A percentile compares a stretch with the other conserved stretches of the same genome.
Evolutionary conservation across 2,329 filamentous ascomycete genomes (phyloP).

Genomic region (Penicillium polonicum): DNA sequence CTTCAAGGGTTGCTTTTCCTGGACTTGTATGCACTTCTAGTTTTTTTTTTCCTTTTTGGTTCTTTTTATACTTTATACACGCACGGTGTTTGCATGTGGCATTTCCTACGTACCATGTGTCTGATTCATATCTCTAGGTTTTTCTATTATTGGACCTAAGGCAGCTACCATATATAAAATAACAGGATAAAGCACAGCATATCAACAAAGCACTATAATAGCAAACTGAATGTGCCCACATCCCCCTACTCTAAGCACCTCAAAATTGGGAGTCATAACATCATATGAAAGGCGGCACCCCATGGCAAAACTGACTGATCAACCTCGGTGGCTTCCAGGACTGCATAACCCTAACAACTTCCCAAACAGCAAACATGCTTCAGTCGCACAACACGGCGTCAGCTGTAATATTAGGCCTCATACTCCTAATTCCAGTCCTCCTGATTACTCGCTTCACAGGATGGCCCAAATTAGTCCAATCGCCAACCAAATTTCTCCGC

Average conservation of each 20-base stretch:
- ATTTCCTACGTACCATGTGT: neutral
- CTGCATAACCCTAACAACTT: neutral
- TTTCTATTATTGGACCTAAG: neutral
- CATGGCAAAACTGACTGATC: neutral
- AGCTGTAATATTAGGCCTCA: neutral
- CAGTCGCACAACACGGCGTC: neutral
- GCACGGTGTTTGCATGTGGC: neutral
- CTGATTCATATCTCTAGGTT: neutral
- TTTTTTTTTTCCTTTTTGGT: neutral
- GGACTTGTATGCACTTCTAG: neutral
- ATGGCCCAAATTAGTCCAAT: constrained; percentile 16
- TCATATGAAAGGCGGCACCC: neutral
- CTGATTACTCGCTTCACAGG: neutral
- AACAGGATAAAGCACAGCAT: neutral
- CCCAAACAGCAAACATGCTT: neutral
- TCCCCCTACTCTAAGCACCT: too few relatives aligned
- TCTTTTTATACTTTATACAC: neutral
- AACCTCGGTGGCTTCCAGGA: neutral
- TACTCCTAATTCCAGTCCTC: neutral
- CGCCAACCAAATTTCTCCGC: constrained; percentile 13
- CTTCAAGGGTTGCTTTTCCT: neutral
- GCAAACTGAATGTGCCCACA: neutral
- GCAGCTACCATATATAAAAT: neutral
- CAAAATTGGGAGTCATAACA: neutral
- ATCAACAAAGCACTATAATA: neutral